Conservation (phyloP, 2,329 filamentous ascomycete species). For the Cladophialophora exuberans region DNA sequence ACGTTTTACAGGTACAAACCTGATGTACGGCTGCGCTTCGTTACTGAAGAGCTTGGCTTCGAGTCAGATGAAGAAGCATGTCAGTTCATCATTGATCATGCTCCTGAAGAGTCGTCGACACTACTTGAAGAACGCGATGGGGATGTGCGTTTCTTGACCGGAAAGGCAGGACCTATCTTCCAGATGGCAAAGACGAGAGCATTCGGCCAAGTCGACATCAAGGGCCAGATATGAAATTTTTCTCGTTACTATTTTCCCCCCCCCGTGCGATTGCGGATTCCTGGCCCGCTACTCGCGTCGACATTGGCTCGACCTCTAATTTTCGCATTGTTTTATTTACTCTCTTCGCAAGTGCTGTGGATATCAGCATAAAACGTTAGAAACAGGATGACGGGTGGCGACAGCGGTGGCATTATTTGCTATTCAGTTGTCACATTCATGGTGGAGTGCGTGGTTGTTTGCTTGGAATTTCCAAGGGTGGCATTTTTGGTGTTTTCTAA, state of each 20-base stretch:
- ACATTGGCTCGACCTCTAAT: no score
- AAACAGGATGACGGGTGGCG: no score
- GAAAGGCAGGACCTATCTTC: conserved; percentile 73
- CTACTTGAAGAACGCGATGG: conserved; percentile 77
- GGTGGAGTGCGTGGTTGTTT: no score
- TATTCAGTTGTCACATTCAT: no score
- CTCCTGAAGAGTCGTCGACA: conserved; percentile 60
- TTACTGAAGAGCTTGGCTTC: conserved; percentile 95
- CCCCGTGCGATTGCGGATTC: background rate
- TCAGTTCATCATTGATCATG: conserved; percentile 84
- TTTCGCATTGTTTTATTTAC: no score
- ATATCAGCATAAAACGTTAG: no score
- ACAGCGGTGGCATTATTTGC: no score
- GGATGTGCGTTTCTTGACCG: conserved; percentile 72
- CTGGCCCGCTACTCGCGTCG: no score
- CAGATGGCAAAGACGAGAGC: conserved; percentile 73
- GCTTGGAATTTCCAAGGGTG: no score
- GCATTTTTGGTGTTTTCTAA: no score
- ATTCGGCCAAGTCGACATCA: conserved; percentile 90
- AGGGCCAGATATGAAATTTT: conserved; percentile 74
- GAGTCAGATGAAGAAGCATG: conserved; percentile 88
- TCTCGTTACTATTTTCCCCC: background rate
- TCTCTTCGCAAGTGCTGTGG: no score
- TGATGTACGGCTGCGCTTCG: conserved; percentile 83
- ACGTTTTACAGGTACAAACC: conserved; percentile 79